Conservation (phyloP, 1,284 basidiomycete species). For the Fomitopsis palustris region DNA sequence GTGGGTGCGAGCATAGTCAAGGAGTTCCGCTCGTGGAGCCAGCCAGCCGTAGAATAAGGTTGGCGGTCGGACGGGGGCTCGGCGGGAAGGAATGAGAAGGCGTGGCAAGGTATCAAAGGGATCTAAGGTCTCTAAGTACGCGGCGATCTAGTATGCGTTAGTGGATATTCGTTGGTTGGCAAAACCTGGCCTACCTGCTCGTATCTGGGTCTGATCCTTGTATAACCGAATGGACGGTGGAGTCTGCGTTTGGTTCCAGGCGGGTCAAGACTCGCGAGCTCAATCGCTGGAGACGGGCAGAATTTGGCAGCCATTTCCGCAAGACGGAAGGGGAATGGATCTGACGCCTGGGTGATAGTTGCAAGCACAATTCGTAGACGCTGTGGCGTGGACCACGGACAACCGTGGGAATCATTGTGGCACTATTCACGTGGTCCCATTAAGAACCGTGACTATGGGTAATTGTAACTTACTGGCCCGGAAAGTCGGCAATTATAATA, state of each 20-base stretch:
- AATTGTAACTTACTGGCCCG: too few relatives aligned
- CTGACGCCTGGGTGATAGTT: neutral
- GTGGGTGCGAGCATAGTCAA: neutral
- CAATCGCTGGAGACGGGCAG: neutral
- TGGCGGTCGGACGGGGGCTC: neutral
- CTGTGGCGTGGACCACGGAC: neutral
- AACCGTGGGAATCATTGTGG: neutral
- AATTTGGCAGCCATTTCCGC: neutral
- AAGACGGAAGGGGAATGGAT: neutral
- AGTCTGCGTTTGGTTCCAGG: neutral
- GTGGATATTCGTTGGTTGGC: neutral
- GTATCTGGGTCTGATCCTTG: neutral
- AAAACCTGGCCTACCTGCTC: neutral
- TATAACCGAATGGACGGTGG: neutral
- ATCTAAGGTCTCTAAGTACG: neutral
- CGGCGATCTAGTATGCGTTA: neutral
- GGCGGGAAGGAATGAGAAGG: neutral
- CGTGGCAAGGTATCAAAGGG: neutral
- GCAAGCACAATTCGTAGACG: neutral
- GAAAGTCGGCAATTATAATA: too few relatives aligned
- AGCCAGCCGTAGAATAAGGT: neutral
- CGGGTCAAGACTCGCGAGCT: neutral
- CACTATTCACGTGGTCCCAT: too few relatives aligned
- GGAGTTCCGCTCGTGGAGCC: neutral
- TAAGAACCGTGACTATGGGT: too few relatives aligned